Conservation (phyloP, 2,329 filamentous ascomycete genomes). For the Claviceps arundinis region DNA sequence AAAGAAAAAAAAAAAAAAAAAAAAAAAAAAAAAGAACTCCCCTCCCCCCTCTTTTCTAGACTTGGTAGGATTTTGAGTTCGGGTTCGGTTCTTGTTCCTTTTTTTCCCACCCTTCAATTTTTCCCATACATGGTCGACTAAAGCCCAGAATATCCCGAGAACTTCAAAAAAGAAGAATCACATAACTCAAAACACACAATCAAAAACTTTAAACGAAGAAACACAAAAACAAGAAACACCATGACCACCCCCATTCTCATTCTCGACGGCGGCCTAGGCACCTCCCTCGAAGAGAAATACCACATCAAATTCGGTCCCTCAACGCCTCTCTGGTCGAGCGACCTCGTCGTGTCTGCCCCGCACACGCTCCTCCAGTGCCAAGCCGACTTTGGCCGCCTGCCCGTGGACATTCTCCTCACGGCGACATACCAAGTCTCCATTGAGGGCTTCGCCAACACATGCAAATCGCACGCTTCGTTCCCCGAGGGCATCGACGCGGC, state of each 20-base stretch:
- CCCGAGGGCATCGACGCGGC: slow-evolving; percentile 29
- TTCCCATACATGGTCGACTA: no score
- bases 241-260: slow-evolving; percentile 19
- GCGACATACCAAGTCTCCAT: slow-evolving; percentile 54
- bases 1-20: no score
- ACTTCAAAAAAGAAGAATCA: no score
- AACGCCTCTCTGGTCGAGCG: slow-evolving; percentile 54
- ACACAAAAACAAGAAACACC: not conserved
- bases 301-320: slow-evolving; percentile 34
- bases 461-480: slow-evolving; percentile 19
- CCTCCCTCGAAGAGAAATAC: slow-evolving; percentile 48
- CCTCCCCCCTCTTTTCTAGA: no score
- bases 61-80: no score
- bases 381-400: slow-evolving; percentile 38
- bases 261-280: slow-evolving; percentile 56
- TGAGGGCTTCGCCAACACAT: slow-evolving; percentile 40
- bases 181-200: no score
- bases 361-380: slow-evolving; percentile 41
- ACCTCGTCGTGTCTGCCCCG: slow-evolving; percentile 44
- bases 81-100: no score
- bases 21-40: no score
- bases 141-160: no score
- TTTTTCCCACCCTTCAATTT: no score
- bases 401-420: slow-evolving; percentile 50
- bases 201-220: no score